Base-by-base conservation (phyloP, 495 filamentous ascomycete genomes). In the Beverwykella pulmonaria region DNA sequence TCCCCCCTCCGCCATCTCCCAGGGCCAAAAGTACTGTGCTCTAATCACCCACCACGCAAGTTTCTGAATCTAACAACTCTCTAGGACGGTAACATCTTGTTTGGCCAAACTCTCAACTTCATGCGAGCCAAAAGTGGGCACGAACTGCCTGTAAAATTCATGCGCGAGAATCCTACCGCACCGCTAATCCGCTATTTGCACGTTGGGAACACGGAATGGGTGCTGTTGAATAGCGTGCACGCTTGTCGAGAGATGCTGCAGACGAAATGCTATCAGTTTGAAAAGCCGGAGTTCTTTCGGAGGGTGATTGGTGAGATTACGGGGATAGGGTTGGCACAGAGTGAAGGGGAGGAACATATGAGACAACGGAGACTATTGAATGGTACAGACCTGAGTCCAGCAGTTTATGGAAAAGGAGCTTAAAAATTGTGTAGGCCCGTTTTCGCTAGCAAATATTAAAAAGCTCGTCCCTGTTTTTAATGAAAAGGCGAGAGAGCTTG, bases 321-420 rank as follows among this genome's bases (percentile, higher is more conserved):
- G 4, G 93, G 93, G 0, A 73, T 89, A 46, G 92, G 93, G 0
- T 63, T 97, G 0, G 78, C 96, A 8, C 79, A 96, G 8, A 87
- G 89, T 0, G 93, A 97, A 75, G 92, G 92, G 20, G 88, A 92
- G 8, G 90, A 89, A 60, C 91, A 96, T 73, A 91, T 86, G 79
- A 79, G 59, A 29, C 29, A 61, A 32, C 25, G 53, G 44, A 63
- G 39, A 22, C n/a, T 58, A 34, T 50, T 68, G n/a, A 30, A 34
- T 47, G 41, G 65, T 68, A 53, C 8, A 32, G 32, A 5, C 1
- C 2, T 52, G 3, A 17, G 23, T 23, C 6, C 25, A 2, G 5
- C 9, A 1, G 46, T 10, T 15, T 3, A 20, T 6, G 19, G 22
- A 2, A 15, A 14, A 36, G 20, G 14, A 32, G n/a, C 36, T 46